Percentiles rank a stretch among this genome's conserved stretches.
Conservation (phyloP, 495 filamentous ascomycete genomes). For the Neurospora sp. region DNA sequence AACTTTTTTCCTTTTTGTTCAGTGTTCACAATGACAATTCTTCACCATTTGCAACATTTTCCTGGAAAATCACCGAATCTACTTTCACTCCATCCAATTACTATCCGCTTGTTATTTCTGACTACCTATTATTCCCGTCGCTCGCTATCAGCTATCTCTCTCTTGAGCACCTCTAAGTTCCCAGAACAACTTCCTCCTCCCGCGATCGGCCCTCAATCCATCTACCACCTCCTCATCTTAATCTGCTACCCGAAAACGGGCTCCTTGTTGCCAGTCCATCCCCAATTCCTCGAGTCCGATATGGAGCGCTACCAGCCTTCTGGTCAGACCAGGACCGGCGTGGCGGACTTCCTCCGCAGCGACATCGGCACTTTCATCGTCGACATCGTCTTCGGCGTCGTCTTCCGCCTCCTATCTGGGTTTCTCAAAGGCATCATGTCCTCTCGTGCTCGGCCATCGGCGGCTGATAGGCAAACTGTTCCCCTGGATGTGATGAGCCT, state of each 20-base stretch:
- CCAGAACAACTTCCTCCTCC: neutral
- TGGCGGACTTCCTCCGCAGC: no score
- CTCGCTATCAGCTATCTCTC: neutral
- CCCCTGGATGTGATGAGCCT: neutral
- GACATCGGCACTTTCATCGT: neutral
- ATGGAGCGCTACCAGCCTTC: neutral
- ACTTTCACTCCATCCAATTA: no score
- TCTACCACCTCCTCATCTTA: no score
- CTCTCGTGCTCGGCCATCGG: neutral
- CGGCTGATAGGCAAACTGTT: neutral
- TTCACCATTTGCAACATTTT: neutral
- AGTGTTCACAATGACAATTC: neutral
- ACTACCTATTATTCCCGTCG: no score
- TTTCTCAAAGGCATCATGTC: neutral
- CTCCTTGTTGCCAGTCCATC: no score
- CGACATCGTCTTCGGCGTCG: no score
- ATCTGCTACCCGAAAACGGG: no score
- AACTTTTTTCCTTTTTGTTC: neutral
- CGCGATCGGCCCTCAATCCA: no score
- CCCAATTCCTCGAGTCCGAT: neutral
- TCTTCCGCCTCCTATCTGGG: neutral
- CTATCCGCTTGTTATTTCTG: no score
- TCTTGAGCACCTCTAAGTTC: neutral
- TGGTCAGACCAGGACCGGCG: no score
- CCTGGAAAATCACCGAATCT: neutral